Evolutionary conservation across 2,329 filamentous ascomycete species (phyloP).

Genomic region (Hypoxylon sp.): DNA sequence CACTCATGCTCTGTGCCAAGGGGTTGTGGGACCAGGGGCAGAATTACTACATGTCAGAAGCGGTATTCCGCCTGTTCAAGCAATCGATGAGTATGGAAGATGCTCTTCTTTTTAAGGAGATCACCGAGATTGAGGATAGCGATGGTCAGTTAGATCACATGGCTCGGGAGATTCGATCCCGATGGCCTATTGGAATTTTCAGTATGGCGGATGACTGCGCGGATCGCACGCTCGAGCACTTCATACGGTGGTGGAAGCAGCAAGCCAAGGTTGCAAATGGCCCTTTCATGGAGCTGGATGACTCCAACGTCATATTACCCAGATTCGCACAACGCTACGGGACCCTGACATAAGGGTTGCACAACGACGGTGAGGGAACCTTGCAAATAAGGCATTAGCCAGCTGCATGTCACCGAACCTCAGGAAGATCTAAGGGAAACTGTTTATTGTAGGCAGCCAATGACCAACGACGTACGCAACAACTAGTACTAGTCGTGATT

Average conservation of each 20-base stretch:
- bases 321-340: conserved; percentile 23
- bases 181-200: conserved; percentile 49
- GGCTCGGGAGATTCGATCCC: conserved; percentile 44
- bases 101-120: conserved; percentile 34
- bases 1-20: conserved; percentile 49
- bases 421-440: neutral
- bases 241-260: conserved; percentile 41
- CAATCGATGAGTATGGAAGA: conserved; percentile 43
- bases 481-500: neutral
- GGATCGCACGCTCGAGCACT: conserved; percentile 41
- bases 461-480: neutral
- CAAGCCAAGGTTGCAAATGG: conserved; percentile 20
- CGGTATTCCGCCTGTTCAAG: conserved; percentile 42
- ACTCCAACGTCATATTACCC: conserved; percentile 2
- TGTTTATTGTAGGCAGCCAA: neutral
- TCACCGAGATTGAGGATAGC: conserved; percentile 35
- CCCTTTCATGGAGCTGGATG: conserved; percentile 11
- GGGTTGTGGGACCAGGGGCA: conserved; percentile 49
- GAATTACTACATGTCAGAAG: conserved; percentile 47
- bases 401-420: conserved; percentile 1
- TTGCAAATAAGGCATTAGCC: conserved; percentile 4
- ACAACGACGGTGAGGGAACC: neutral
- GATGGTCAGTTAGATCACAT: conserved; percentile 37
- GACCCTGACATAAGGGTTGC: neutral
- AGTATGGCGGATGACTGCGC: conserved; percentile 36